Evolutionary conservation across 106 monocot species (phyloP), one percentile per base, ranked within the genome.

Genomic region (Ottelia alismoides): DNA sequence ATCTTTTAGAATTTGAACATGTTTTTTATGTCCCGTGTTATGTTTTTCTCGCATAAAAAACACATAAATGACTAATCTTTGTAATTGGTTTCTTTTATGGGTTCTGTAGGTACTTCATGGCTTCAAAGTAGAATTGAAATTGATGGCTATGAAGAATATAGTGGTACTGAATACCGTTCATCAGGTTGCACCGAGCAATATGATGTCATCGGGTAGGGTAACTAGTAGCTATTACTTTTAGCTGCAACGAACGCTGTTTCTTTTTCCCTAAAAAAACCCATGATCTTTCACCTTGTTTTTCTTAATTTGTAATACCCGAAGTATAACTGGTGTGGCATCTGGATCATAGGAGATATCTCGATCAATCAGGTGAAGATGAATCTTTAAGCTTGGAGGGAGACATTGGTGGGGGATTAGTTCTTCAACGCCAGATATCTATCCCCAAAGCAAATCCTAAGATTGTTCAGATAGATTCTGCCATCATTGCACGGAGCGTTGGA

Each of bases 171-270:
- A 63, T 98, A 82, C 52, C 76, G 96, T 2, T 98, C 89, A 57
- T 75, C 96, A 66, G 96, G 96, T 59, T 98, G 89, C 69, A 72
- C 72, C 4, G 96, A 98, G 54, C 76, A 89, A 66, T 98, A 98
- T 64, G 29, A 56, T 62, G 81, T 98, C 56, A 26, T 71, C 22
- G 55, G 68, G 96, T 89, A 74, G 73, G 51, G 27, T 43, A 52
- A 0, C 43, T 1, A n/a, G n/a, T n/a, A n/a, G n/a, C n/a, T n/a
- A n/a, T n/a, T n/a, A n/a, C n/a, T n/a, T n/a, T n/a, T n/a, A n/a
- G n/a, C n/a, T n/a, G n/a, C n/a, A n/a, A n/a, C n/a, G n/a, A n/a
- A 21, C 22, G 28, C 0, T 7, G 2, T 16, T 10, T 20, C 10
- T 14, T 49, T 51, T 51, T 32, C 22, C 46, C 21, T 24, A 3